Evolutionary conservation across 1,139 yeast genomes (phyloP).

Genomic region (Protomyces pachydermus): DNA sequence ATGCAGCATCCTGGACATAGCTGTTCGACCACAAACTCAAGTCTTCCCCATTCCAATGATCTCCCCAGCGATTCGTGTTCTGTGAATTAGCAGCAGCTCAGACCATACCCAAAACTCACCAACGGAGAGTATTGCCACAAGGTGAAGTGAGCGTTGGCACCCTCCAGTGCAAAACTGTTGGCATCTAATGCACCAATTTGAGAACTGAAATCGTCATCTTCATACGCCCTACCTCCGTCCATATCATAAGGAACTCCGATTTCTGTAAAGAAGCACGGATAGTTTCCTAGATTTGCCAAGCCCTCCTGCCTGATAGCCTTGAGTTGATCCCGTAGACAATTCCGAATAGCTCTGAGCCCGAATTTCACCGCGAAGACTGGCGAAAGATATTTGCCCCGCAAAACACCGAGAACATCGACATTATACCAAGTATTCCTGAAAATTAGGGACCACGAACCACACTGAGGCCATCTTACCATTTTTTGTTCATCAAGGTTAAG

Average conservation of each 20-base stretch:
- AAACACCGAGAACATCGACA: conserved; percentile 85
- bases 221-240: conserved; percentile 70
- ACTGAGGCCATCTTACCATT: conserved; percentile 48
- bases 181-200: conserved; percentile 87
- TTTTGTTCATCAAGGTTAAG: conserved; percentile 79
- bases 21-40: conserved; percentile 79
- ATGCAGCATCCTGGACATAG: conserved; percentile 40
- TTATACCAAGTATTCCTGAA: conserved; percentile 43
- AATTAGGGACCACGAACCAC: neutral
- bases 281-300: conserved; percentile 37
- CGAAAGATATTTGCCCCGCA: conserved; percentile 67
- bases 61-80: conserved; percentile 80
- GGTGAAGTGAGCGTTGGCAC: conserved; percentile 63
- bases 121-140: conserved; percentile 77
- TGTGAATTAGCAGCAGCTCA: conserved; percentile 28
- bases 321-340: conserved; percentile 64
- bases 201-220: conserved; percentile 57
- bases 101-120: neutral
- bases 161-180: conserved; percentile 68
- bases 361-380: conserved; percentile 74
- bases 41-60: conserved; percentile 89
- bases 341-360: conserved; percentile 58
- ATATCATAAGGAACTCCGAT: conserved; percentile 97
- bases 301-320: conserved; percentile 61
- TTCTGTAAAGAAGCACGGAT: conserved; percentile 68